phyloP scores from a whole-genome alignment of 495 filamentous ascomycete genomes.

The Aspergillus bertholletiae region DNA sequence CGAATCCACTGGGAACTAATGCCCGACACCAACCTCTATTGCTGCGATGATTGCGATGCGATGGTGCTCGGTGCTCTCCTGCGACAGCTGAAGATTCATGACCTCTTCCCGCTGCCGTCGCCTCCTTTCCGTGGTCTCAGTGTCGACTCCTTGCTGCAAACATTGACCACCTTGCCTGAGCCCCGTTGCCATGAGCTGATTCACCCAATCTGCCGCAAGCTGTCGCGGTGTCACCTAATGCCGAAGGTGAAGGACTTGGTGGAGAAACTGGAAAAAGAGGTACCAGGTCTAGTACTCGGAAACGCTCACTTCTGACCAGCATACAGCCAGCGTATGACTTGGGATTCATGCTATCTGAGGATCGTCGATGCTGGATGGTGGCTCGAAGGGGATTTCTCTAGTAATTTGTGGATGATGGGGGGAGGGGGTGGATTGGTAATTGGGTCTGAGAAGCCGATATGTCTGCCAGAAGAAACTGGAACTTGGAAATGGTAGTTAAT shows the following conservation, averaged over 20 bases:
- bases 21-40: background rate
- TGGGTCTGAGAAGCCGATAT: too few relatives aligned
- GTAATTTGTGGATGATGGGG: too few relatives aligned
- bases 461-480: too few relatives aligned
- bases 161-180: background rate
- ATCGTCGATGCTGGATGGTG: too few relatives aligned
- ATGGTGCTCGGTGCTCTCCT: background rate
- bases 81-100: background rate
- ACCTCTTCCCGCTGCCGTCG: constrained; percentile 3
- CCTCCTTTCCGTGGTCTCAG: background rate
- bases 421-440: too few relatives aligned
- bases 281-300: background rate
- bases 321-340: too few relatives aligned
- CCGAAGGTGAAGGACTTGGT: background rate
- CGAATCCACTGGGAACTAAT: background rate
- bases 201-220: constrained; percentile 1
- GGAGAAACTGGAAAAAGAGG: background rate
- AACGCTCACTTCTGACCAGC: background rate
- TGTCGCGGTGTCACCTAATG: background rate
- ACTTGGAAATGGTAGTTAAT: too few relatives aligned
- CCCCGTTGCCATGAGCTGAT: constrained; percentile 1
- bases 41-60: constrained; percentile 4
- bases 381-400: too few relatives aligned
- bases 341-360: too few relatives aligned
- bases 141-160: background rate